phyloP scores from a whole-genome alignment of 1,139 yeast genomes.

The Zygosaccharomyces pseudobailii region DNA sequence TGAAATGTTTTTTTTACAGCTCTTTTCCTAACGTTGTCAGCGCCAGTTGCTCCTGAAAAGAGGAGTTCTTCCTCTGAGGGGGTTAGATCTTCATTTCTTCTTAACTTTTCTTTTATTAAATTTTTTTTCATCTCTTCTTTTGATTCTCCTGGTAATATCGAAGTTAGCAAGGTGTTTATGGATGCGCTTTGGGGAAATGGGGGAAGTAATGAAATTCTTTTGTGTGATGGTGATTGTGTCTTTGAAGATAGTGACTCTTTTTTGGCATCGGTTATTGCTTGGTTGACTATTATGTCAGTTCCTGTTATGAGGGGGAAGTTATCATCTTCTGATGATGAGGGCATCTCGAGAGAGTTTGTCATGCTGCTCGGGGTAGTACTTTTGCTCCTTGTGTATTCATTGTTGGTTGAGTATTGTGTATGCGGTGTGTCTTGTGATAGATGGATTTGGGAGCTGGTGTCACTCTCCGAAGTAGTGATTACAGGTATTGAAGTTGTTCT shows the following conservation, averaged over 20 bases:
- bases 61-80: slow-evolving; percentile 63
- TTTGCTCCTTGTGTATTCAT: not conserved
- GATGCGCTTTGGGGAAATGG: slow-evolving; percentile 37
- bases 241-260: no score
- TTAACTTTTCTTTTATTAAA: slow-evolving; percentile 38
- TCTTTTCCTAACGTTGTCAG: slow-evolving; percentile 61
- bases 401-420: not conserved
- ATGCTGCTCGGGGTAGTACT: slow-evolving; percentile 3
- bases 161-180: slow-evolving; percentile 5
- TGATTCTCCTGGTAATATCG: slow-evolving; percentile 7
- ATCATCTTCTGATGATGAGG: slow-evolving; percentile 33
- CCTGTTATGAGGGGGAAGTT: slow-evolving; percentile 14
- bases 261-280: not conserved
- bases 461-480: no score
- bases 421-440: not conserved
- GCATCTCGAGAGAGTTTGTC: not conserved
- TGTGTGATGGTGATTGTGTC: slow-evolving; percentile 23
- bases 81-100: slow-evolving; percentile 53
- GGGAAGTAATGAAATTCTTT: slow-evolving; percentile 41
- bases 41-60: slow-evolving; percentile 51
- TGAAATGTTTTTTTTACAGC: slow-evolving; percentile 64
- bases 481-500: no score
- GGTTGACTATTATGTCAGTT: not conserved
- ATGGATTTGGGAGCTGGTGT: no score
- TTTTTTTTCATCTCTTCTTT: slow-evolving; percentile 35